Evolutionary conservation across 345 rosid species (phyloP).

Genomic region (Eucalyptus polyanthemos): DNA sequence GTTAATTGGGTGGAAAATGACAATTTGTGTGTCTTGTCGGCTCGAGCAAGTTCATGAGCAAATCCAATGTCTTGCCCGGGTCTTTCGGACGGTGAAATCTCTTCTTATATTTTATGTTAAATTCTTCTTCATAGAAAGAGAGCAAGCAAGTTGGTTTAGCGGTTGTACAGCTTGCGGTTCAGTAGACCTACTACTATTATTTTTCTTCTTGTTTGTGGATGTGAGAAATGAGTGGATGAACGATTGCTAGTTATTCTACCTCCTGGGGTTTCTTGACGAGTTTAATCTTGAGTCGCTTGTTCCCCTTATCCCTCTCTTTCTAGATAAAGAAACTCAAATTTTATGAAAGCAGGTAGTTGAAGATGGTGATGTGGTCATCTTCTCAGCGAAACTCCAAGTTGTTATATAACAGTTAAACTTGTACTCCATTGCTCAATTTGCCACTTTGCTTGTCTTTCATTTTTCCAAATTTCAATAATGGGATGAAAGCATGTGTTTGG

Average conservation of each 20-base stretch:
- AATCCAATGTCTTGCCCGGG: background rate
- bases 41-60: background rate
- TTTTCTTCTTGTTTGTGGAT: background rate
- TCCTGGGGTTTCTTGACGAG: background rate
- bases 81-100: background rate
- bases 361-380: constrained; percentile 64
- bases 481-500: background rate
- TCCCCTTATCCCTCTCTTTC: background rate
- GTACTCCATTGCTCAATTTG: background rate
- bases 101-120: background rate
- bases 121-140: background rate
- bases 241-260: background rate
- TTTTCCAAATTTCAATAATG: background rate
- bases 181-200: background rate
- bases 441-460: background rate
- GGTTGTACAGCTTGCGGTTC: background rate
- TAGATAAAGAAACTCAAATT: background rate
- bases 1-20: background rate
- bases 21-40: background rate
- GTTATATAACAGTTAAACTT: constrained; percentile 13
- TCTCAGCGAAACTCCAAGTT: constrained; percentile 85
- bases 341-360: constrained; percentile 47
- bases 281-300: background rate
- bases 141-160: background rate
- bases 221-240: background rate